Base-by-base conservation (phyloP, 2,329 filamentous ascomycete species). In the Aspergillus arachidicola region DNA sequence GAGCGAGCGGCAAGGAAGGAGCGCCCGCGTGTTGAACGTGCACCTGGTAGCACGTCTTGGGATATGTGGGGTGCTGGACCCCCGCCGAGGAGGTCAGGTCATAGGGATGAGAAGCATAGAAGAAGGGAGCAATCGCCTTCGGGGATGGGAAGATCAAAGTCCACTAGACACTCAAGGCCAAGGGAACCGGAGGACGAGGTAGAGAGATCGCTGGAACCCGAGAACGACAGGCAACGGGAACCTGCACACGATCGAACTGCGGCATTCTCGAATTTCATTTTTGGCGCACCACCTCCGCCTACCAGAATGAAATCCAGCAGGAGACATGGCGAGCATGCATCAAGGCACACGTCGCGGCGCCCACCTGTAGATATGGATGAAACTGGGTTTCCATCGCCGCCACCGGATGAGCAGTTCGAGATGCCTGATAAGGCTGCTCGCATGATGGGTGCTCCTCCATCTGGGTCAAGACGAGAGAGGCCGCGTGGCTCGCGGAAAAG, bases 361-460 rank as follows among this genome's bases (percentile, higher is more conserved):
- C 84, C 89, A 65, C 91, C 92, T 0, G 78, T 90, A 19, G 91
- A 92, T 59, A 85, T 88, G 65, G 82, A 85, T 45, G 78, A 81
- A 32, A 83, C 83, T 66, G 90, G 88, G 9, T 81, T 94, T 64
- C 83, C 86, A 53, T 92, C 91, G 23, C 91, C 92, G 4, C 90
- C 91, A 10, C 87, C 90, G 2, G 92, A 93, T 34, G 87, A 90
- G 36, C 80, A 83, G 48, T 84, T 84, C 3, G 85, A 87, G 58
- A 85, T 92, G 73, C 85, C 89, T 9, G 85, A 87, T 53, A 96
- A 96, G 77, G 92, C 92, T 32, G 91, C 92, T 36, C 93, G 89
- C 77, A 79, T 94, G 58, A 87, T 95, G 87, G 93, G 81, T 69
- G 78, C 86, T 64, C 81, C 76, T 64, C 78, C 76, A 61, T 75